Conservation (phyloP, 306 rosid species). For the Pyrus communis region DNA sequence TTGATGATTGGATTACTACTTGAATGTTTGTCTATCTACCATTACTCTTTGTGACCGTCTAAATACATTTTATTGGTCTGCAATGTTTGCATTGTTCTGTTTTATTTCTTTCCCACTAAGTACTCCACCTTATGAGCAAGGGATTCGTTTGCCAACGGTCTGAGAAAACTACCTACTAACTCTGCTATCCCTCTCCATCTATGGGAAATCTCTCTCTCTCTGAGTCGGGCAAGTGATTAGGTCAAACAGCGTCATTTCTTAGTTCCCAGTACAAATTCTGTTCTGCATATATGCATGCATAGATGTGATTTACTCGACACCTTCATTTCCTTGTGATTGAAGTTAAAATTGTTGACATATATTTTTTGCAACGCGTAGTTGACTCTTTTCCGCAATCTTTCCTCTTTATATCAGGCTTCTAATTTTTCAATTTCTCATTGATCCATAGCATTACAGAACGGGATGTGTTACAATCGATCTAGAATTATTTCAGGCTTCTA, state of each 20-base stretch:
- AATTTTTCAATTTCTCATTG: not conserved
- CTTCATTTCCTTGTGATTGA: constrained; percentile 3
- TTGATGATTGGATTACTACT: too few relatives aligned
- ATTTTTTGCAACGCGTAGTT: not conserved
- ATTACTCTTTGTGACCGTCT: too few relatives aligned
- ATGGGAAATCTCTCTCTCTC: not conserved
- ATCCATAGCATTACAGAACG: not conserved
- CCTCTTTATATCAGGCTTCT: not conserved
- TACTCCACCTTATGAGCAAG: not conserved
- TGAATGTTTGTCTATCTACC: too few relatives aligned
- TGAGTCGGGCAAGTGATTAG: not conserved
- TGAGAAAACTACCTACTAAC: not conserved
- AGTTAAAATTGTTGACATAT: not conserved
- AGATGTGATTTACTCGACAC: not conserved
- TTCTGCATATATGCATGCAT: constrained; percentile 26
- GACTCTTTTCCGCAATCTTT: not conserved
- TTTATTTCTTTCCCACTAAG: not conserved
- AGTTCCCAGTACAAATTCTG: constrained; percentile 3
- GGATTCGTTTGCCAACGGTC: not conserved
- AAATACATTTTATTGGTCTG: too few relatives aligned
- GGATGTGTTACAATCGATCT: not conserved
- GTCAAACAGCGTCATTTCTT: not conserved
- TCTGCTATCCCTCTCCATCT: not conserved
- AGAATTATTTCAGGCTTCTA: not conserved
- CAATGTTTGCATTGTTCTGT: too few relatives aligned